Percentiles rank a stretch among this genome's conserved stretches.
These are phyloP conservation scores for Candida verbasci DNA, from an alignment of 805 yeast genomes.

Conservation along the genomic window DNA sequence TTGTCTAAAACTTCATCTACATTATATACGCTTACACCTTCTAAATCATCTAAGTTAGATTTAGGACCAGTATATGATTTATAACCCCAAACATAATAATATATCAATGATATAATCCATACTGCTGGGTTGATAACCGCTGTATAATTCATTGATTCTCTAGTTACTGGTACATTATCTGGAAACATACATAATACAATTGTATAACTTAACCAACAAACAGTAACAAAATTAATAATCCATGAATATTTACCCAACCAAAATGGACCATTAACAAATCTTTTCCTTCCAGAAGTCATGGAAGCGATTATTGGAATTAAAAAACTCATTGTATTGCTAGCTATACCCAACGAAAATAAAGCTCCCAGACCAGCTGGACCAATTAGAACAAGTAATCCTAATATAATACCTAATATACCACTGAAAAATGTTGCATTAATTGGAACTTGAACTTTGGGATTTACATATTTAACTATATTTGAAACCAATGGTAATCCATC, in stretches of 20 bases:
- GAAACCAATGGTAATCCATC: slow-evolving; percentile 64
- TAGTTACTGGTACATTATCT: slow-evolving; percentile 33
- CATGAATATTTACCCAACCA: slow-evolving; percentile 52
- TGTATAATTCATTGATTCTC: slow-evolving; percentile 63
- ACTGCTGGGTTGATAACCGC: slow-evolving; percentile 59
- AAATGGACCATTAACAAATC: slow-evolving; percentile 65
- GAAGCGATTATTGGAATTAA: slow-evolving; percentile 28
- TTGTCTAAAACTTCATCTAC: slow-evolving; percentile 1
- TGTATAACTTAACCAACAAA: slow-evolving; percentile 46
- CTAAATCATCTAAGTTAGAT: slow-evolving; percentile 21
- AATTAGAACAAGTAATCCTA: slow-evolving; percentile 58
- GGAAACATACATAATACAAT: slow-evolving; percentile 65
- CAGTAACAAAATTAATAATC: slow-evolving; percentile 41
- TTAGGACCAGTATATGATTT: slow-evolving; percentile 56
- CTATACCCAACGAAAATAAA: slow-evolving; percentile 58
- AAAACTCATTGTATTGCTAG: slow-evolving; percentile 59
- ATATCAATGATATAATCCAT: slow-evolving; percentile 50
- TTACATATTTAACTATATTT: slow-evolving; percentile 49
- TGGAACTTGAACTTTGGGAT: slow-evolving; percentile 59
- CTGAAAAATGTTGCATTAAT: slow-evolving; percentile 57
- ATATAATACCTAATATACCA: slow-evolving; percentile 39
- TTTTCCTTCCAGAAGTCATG: slow-evolving; percentile 30
- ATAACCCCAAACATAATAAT: slow-evolving; percentile 50
- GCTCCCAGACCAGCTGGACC: slow-evolving; percentile 56
- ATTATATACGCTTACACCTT: background rate